Evolutionary conservation across 352 stramenopile species (phyloP), one percentile per base, ranked within the genome.

Genomic region (Phytophthora chlamydospora): DNA sequence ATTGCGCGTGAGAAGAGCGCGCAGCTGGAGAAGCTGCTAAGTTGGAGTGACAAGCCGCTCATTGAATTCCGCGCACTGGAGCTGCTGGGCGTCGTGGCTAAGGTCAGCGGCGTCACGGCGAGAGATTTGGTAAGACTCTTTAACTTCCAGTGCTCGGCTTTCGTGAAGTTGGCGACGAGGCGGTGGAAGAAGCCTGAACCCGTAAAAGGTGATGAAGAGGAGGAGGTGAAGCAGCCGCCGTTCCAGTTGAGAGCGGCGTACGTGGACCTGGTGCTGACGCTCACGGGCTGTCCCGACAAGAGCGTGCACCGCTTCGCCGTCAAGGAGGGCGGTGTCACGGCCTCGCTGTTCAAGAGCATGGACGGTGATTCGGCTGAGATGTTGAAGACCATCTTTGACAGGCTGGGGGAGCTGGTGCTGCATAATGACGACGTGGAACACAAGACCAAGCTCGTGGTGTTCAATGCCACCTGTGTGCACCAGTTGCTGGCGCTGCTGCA

Each of bases 1-100:
- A 54, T 94, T 3, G 61, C 93, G 31, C 85, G 83, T 29, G 86
- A 92, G 35, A 93, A 91, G 69, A 73, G 64, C 42, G 57, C 70
- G 47, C 62, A 62, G 33, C 64, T 93, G 3, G 79, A 91, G 57
- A 96, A 91, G 59, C 52, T 88, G 46, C 57, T 96, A 34, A 82
- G 80, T 39, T 96, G 87, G 87, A 93, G 80, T 51, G 87, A 96
- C 75, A 94, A 94, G 68, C 87, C 87, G 12, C 47, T 83, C 13
- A 85, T 96, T 49, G 83, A 89, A 53, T 90, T 81, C 61, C 71
- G 80, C 36, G 81, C 83, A 27, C 76, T 96, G 43, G 55, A 87
- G 56, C 66, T 96, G 34, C 68, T 91, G 55, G 69, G 65, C 0
- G 35, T 50, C 11, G 66, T 94, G 32, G 78, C 71, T 5, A 43